Evolutionary conservation across 1,139 yeast species (phyloP).

Genomic region (Taphrina flavorubra): DNA sequence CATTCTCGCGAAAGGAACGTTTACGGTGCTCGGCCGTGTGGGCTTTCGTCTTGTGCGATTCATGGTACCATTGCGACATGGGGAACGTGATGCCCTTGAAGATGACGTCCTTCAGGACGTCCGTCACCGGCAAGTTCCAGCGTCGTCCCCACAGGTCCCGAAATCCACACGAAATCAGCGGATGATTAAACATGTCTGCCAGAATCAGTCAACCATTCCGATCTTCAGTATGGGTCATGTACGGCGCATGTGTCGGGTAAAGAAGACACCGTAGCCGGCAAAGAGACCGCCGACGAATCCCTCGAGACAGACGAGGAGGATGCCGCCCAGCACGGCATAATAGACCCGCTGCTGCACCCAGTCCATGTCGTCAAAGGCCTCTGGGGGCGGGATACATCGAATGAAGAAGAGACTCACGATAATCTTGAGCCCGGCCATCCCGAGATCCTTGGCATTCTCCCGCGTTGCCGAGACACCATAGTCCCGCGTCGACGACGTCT

Average conservation of each 20-base stretch:
- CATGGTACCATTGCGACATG: constrained; percentile 23
- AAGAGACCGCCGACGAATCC: constrained; percentile 35
- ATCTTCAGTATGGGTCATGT: no score
- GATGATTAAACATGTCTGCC: constrained; percentile 26
- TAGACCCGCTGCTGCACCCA: constrained; percentile 23
- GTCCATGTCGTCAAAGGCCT: constrained; percentile 22
- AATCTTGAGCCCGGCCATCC: constrained; percentile 18
- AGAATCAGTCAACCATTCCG: no score
- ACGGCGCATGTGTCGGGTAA: constrained; percentile 26
- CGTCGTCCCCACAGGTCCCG: constrained; percentile 31
- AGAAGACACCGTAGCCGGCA: constrained; percentile 19
- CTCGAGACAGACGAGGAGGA: constrained; percentile 32
- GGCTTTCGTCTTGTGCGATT: constrained; percentile 9
- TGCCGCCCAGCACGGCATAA: constrained; percentile 26
- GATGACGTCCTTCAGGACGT: constrained; percentile 26
- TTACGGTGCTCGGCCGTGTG: constrained; percentile 4
- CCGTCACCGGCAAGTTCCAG: constrained; percentile 35
- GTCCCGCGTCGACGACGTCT: constrained; percentile 19
- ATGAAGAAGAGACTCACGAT: constrained; percentile 27
- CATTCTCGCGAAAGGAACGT: constrained; percentile 21
- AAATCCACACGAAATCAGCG: constrained; percentile 20
- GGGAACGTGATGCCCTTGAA: constrained; percentile 25
- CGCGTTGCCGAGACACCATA: constrained; percentile 7
- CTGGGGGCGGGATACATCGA: constrained; percentile 29
- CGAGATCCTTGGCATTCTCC: constrained; percentile 27